These are phyloP conservation scores for Debaryomyces tyrocola DNA, from an alignment of 805 yeast genomes.

Conservation along the genomic window DNA sequence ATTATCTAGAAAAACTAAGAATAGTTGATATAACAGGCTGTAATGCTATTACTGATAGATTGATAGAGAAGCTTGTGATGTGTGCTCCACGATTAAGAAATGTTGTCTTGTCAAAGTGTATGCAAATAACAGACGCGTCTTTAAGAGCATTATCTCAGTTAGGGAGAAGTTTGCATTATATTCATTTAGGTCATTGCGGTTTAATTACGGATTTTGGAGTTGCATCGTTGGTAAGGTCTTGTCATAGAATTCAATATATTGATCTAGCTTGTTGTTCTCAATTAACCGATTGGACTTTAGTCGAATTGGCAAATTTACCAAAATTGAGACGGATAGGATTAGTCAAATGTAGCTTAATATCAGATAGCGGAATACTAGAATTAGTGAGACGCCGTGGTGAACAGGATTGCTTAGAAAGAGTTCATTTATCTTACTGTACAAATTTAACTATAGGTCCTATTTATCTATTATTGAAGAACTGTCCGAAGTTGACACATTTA, in stretches of 20 bases:
- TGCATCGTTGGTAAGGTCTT: slow-evolving; percentile 64
- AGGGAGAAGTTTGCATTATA: slow-evolving; percentile 79
- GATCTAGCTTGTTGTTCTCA: slow-evolving; percentile 94
- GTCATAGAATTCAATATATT: slow-evolving; percentile 85
- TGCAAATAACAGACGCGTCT: slow-evolving; percentile 80
- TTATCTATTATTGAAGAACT: slow-evolving; percentile 66
- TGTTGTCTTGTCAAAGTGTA: slow-evolving; percentile 86
- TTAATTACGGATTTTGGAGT: slow-evolving; percentile 90
- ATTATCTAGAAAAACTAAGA: slow-evolving; percentile 64
- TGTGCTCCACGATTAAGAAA: slow-evolving; percentile 86
- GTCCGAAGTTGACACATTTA: slow-evolving; percentile 86
- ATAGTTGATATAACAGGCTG: slow-evolving; percentile 86
- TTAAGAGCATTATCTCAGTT: slow-evolving; percentile 68
- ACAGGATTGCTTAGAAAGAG: slow-evolving; percentile 85
- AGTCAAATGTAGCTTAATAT: slow-evolving; percentile 85
- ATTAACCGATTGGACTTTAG: slow-evolving; percentile 78
- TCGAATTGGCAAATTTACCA: slow-evolving; percentile 73
- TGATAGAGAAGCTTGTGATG: slow-evolving; percentile 68
- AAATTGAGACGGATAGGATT: slow-evolving; percentile 86
- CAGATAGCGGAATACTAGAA: slow-evolving; percentile 77
- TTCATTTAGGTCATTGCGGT: slow-evolving; percentile 92
- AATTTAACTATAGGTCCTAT: slow-evolving; percentile 78
- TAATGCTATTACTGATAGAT: slow-evolving; percentile 72
- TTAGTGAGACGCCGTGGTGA: slow-evolving; percentile 66
- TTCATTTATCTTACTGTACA: slow-evolving; percentile 89